These are phyloP conservation scores for Blumeria hordei DNA, from an alignment of 2,329 filamentous ascomycete species.

Conservation along the genomic window DNA sequence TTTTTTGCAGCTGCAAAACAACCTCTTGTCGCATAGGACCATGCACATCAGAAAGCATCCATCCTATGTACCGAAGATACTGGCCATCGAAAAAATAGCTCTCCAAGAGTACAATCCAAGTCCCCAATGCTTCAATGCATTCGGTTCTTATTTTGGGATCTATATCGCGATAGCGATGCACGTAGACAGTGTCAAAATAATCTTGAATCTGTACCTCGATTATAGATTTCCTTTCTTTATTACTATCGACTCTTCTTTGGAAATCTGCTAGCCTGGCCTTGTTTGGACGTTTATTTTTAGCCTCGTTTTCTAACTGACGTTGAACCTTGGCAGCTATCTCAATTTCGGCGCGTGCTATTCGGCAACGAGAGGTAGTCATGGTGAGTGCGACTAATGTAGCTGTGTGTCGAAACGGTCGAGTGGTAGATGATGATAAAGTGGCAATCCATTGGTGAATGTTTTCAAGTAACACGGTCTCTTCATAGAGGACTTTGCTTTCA, in stretches of 20 bases:
- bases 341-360: slow-evolving; percentile 45
- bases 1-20: slow-evolving; percentile 52
- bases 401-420: slow-evolving; percentile 83
- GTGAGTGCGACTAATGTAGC: slow-evolving; percentile 65
- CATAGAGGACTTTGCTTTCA: slow-evolving; percentile 60
- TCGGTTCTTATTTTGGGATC: slow-evolving; percentile 75
- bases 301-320: slow-evolving; percentile 57
- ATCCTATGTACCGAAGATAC: slow-evolving; percentile 82
- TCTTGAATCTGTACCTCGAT: slow-evolving; percentile 46
- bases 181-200: slow-evolving; percentile 78
- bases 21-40: slow-evolving; percentile 61
- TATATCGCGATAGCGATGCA: slow-evolving; percentile 86
- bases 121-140: slow-evolving; percentile 64
- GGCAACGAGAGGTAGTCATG: slow-evolving; percentile 55
- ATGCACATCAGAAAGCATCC: slow-evolving; percentile 71
- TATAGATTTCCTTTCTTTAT: slow-evolving; percentile 23
- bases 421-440: slow-evolving; percentile 68
- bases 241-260: slow-evolving; percentile 38
- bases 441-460: slow-evolving; percentile 78
- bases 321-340: slow-evolving; percentile 50
- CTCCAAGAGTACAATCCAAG: slow-evolving; percentile 69
- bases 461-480: slow-evolving; percentile 45
- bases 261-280: slow-evolving; percentile 54
- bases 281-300: slow-evolving; percentile 48
- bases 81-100: slow-evolving; percentile 75